Evolutionary conservation across 2,329 filamentous ascomycete species (phyloP).

Genomic region (Thermoascus crustaceus): DNA sequence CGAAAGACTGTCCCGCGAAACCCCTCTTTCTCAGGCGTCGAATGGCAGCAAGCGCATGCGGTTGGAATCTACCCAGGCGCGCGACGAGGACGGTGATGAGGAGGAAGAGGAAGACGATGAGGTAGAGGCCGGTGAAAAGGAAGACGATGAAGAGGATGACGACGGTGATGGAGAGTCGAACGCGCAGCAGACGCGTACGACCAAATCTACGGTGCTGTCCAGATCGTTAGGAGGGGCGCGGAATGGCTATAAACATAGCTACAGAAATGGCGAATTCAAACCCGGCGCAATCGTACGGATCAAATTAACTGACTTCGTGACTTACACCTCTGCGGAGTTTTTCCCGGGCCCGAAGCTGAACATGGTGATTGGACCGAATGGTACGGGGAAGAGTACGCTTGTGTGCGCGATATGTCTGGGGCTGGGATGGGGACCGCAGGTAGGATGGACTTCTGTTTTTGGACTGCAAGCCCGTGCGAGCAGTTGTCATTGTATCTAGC

Average conservation of each 20-base stretch:
- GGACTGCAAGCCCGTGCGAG: too few relatives aligned
- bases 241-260: conserved; percentile 13
- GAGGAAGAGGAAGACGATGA: conserved; percentile 10
- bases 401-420: conserved; percentile 95
- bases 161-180: conserved; percentile 5
- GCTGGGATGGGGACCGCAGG: conserved; percentile 68
- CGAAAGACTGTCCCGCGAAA: conserved; percentile 10
- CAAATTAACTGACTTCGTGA: conserved; percentile 81
- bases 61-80: conserved; percentile 16
- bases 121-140: conserved; percentile 4
- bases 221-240: conserved; percentile 7
- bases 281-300: conserved; percentile 86
- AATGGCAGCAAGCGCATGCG: conserved; percentile 26
- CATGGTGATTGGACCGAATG: conserved; percentile 99
- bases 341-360: conserved; percentile 86
- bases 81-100: conserved; percentile 11
- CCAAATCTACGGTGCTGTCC: conserved; percentile 1
- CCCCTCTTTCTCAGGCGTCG: conserved; percentile 17
- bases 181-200: neutral
- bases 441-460: conserved; percentile 21
- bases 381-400: conserved; percentile 93
- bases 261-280: conserved; percentile 12
- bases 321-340: conserved; percentile 87
- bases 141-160: conserved; percentile 12
- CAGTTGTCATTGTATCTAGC: too few relatives aligned